phyloP scores from a whole-genome alignment of 2,329 filamentous ascomycete genomes.

The Arthrinium puccinioides region DNA sequence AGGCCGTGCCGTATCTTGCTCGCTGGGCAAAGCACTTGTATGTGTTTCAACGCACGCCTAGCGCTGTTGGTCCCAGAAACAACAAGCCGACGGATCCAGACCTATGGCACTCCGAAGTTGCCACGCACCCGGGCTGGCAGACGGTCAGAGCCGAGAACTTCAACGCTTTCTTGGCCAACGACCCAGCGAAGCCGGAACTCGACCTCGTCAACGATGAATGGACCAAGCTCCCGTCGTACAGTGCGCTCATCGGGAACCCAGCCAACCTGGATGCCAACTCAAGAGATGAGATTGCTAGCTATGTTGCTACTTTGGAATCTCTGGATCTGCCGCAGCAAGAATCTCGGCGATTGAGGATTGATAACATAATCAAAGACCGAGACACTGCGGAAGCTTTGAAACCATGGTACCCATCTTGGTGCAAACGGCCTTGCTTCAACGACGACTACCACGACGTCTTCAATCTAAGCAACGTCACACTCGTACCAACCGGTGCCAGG shows the following conservation, averaged over 20 bases:
- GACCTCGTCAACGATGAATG: conserved; percentile 44
- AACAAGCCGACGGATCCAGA: conserved; percentile 25
- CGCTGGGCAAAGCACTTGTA: conserved; percentile 41
- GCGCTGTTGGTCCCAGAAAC: conserved; percentile 29
- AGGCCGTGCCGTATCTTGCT: conserved; percentile 36
- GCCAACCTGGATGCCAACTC: conserved; percentile 23
- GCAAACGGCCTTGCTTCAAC: conserved; percentile 1
- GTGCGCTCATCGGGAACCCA: conserved; percentile 27
- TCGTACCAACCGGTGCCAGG: neutral
- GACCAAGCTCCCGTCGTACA: conserved; percentile 31
- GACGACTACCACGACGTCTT: neutral
- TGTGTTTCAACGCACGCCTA: conserved; percentile 51
- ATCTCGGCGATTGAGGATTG: conserved; percentile 35
- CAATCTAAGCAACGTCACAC: neutral
- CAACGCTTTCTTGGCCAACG: conserved; percentile 26
- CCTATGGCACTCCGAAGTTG: neutral
- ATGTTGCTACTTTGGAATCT: conserved; percentile 20
- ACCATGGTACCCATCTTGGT: neutral
- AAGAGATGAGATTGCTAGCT: conserved; percentile 1
- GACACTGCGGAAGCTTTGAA: conserved; percentile 20
- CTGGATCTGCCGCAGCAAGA: conserved; percentile 36
- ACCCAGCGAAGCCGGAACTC: conserved; percentile 19
- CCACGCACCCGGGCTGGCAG: neutral
- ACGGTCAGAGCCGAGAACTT: conserved; percentile 29
- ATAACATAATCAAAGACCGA: conserved; percentile 44